These are phyloP conservation scores for Astragalus membranaceus DNA, from an alignment of 306 rosid species.

Conservation along the genomic window DNA sequence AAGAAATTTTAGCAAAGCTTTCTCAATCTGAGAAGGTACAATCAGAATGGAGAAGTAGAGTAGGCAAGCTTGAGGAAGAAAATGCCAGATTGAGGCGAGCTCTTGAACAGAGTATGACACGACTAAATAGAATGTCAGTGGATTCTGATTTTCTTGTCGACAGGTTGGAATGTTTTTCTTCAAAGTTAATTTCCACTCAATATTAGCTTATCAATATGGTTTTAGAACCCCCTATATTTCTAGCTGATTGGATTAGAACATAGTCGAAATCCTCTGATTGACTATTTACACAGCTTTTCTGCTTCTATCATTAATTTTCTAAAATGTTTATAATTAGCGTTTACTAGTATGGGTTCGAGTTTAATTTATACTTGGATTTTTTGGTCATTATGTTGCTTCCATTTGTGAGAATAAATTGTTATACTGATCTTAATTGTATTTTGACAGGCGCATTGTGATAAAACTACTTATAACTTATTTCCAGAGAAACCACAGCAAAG, in stretches of 20 bases:
- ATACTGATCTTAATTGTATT: conserved; percentile 24
- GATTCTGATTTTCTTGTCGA: conserved; percentile 98
- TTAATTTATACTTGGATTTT: not conserved
- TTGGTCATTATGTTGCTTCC: not conserved
- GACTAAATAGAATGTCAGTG: conserved; percentile 92
- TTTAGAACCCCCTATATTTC: not conserved
- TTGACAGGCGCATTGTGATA: conserved; percentile 93
- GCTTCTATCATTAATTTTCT: not conserved
- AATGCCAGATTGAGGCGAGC: conserved; percentile 84
- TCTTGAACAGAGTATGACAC: conserved; percentile 92
- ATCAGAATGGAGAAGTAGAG: conserved; percentile 77
- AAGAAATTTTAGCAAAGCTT: conserved; percentile 63
- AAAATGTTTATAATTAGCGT: not conserved
- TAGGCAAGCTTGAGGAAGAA: conserved; percentile 89
- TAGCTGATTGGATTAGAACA: not conserved
- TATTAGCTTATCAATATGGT: not conserved
- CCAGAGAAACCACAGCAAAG: conserved; percentile 93
- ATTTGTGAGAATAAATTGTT: not conserved
- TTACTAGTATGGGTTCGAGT: not conserved
- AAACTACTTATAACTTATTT: conserved; percentile 84
- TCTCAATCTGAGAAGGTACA: conserved; percentile 65
- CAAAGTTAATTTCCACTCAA: not conserved
- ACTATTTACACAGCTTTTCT: not conserved
- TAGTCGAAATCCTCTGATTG: not conserved
- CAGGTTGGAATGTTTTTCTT: conserved; percentile 52